Conservation (phyloP, 805 yeast genomes). For the Sungouiella thailandica region DNA sequence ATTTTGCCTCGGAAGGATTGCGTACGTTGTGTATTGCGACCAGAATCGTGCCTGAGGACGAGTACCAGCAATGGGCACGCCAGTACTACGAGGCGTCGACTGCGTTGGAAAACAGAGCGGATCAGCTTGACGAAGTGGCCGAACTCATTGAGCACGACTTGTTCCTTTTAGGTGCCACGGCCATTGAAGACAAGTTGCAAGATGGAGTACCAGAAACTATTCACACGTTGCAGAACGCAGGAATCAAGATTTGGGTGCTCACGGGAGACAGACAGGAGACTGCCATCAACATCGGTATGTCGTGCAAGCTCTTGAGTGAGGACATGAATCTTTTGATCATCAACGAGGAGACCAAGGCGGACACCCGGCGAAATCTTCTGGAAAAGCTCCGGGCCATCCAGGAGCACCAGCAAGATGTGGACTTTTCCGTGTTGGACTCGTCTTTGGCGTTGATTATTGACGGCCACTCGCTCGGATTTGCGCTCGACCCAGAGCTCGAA, state of each 20-base stretch:
- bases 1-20: constrained; percentile 93
- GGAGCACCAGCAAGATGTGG: constrained; percentile 59
- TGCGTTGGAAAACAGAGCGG: constrained; percentile 67
- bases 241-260: constrained; percentile 94
- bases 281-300: constrained; percentile 97
- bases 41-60: constrained; percentile 72
- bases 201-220: constrained; percentile 99
- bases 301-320: constrained; percentile 88
- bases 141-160: constrained; percentile 79
- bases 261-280: constrained; percentile 99
- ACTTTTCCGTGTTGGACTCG: constrained; percentile 53
- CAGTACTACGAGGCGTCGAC: constrained; percentile 77
- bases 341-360: constrained; percentile 79
- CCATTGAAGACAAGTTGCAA: constrained; percentile 95
- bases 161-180: constrained; percentile 90
- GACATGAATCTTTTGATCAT: constrained; percentile 91
- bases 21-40: constrained; percentile 92
- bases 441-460: constrained; percentile 89
- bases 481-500: constrained; percentile 77
- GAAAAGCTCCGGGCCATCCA: constrained; percentile 73
- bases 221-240: constrained; percentile 91
- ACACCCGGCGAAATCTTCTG: constrained; percentile 64
- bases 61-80: constrained; percentile 66
- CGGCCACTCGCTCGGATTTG: constrained; percentile 85
- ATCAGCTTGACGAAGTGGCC: constrained; percentile 81